Conservation (phyloP, 1,284 basidiomycete genomes). For the Gomphus sp. region DNA sequence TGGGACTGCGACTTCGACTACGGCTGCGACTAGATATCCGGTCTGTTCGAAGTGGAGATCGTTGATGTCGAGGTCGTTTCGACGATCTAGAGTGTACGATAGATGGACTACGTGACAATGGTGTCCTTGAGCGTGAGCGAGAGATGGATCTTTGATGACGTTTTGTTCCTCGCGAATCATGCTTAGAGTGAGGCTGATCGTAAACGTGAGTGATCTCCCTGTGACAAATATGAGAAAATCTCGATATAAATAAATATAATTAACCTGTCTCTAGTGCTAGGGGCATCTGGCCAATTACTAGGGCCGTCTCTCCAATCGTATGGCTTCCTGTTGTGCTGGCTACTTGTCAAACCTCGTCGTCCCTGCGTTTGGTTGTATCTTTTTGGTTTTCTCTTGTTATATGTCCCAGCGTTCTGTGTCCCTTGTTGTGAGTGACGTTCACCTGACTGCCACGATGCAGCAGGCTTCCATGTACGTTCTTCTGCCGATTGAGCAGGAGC, state of each 20-base stretch:
- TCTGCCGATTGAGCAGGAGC: constrained; percentile 13
- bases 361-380: constrained; percentile 31
- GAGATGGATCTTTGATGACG: constrained; percentile 23
- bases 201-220: constrained; percentile 27
- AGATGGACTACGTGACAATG: constrained; percentile 51
- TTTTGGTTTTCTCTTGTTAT: constrained; percentile 25
- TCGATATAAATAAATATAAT: neutral
- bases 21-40: constrained; percentile 12
- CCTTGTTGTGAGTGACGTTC: constrained; percentile 15
- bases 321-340: neutral
- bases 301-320: constrained; percentile 9
- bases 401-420: constrained; percentile 18
- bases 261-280: neutral
- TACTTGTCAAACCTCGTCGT: constrained; percentile 49
- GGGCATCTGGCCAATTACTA: constrained; percentile 5
- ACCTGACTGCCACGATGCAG: constrained; percentile 25
- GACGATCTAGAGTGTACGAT: constrained; percentile 57
- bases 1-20: constrained; percentile 27
- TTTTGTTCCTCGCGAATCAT: constrained; percentile 8
- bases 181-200: constrained; percentile 19
- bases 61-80: constrained; percentile 43
- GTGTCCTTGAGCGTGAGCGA: constrained; percentile 46
- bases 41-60: constrained; percentile 28
- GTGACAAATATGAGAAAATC: neutral
- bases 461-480: constrained; percentile 27